These are phyloP conservation scores for Rhynchospora tenuis DNA, from an alignment of 176 grass and related monocot species.

Conservation along the genomic window DNA sequence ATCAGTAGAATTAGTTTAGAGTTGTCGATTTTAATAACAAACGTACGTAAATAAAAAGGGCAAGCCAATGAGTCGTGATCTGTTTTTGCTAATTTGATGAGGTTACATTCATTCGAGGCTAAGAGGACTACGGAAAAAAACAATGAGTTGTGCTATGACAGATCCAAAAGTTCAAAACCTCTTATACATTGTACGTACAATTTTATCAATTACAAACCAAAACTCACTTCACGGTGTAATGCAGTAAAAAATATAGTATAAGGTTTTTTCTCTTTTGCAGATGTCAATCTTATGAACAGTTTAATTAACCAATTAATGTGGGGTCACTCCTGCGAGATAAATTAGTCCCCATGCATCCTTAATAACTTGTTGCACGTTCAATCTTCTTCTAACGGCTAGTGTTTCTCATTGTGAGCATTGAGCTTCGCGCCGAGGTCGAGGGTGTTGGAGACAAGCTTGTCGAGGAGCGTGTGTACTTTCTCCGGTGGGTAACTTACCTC, in stretches of 20 bases:
- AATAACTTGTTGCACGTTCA: too few species aligned
- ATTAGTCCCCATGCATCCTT: background rate
- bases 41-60: too few species aligned
- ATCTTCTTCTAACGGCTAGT: background rate
- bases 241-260: background rate
- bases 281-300: background rate
- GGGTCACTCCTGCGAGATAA: too few species aligned
- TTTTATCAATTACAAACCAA: background rate
- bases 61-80: too few species aligned
- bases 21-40: too few species aligned
- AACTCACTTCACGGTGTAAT: background rate
- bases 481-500: background rate
- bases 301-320: too few species aligned
- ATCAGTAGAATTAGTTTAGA: too few species aligned
- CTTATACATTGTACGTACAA: conserved; percentile 10
- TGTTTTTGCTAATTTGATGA: too few species aligned
- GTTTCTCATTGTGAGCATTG: background rate
- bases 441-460: conserved; percentile 1
- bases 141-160: background rate
- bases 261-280: background rate
- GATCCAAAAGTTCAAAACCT: background rate
- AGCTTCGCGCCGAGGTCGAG: conserved; percentile 6
- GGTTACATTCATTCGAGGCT: too few species aligned
- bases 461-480: background rate
- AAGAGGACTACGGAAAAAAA: background rate